A percentile compares a stretch with the other conserved stretches of the same genome.
Conservation (phyloP, 768 basidiomycete genomes). For the Lactifluus echinatus region DNA sequence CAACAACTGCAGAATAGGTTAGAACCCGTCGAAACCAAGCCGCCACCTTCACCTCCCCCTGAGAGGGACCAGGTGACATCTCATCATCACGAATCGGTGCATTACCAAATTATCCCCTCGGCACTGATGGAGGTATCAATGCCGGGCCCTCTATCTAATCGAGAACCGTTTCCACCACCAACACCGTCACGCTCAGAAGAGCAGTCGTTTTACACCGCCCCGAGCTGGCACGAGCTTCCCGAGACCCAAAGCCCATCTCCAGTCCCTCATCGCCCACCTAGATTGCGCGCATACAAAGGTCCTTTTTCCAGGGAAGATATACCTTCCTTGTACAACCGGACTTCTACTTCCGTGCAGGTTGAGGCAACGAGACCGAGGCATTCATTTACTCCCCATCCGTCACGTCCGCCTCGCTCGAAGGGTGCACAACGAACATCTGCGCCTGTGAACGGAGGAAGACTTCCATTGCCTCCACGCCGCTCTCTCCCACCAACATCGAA, state of each 20-base stretch:
- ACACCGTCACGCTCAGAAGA: background rate
- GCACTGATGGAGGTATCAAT: background rate
- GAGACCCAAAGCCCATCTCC: background rate
- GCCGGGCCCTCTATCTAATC: background rate
- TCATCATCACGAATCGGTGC: constrained; percentile 6
- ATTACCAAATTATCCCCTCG: background rate
- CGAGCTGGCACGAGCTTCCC: background rate
- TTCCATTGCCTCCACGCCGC: background rate
- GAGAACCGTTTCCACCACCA: background rate
- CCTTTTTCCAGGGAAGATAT: background rate
- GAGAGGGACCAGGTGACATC: background rate
- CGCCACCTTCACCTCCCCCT: background rate
- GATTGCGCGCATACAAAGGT: background rate
- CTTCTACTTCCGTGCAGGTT: background rate
- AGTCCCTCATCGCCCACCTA: background rate
- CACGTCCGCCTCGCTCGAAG: background rate
- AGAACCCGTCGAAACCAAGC: background rate
- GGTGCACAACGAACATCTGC: background rate
- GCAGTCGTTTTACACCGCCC: background rate
- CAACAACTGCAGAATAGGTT: background rate
- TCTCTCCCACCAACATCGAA: background rate
- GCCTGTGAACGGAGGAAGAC: background rate
- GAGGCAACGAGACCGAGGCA: background rate
- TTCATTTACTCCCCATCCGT: background rate
- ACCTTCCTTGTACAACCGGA: background rate